A percentile compares a stretch with the other conserved stretches of the same genome.
Evolutionary conservation across 352 stramenopile species (phyloP).

Genomic region (Pythium periplocum): DNA sequence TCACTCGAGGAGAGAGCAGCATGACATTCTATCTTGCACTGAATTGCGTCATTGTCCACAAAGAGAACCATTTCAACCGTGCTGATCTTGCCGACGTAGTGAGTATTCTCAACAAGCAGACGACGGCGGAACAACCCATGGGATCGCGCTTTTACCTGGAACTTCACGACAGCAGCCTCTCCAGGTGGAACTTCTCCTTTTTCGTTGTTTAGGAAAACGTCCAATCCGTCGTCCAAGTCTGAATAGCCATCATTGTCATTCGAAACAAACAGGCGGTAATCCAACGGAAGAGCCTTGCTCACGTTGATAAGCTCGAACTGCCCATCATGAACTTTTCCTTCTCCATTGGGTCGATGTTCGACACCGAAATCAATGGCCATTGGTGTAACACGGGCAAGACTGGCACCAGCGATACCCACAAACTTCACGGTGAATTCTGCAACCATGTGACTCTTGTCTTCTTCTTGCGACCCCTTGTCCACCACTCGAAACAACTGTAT

Average conservation of each 20-base stretch:
- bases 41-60: constrained; percentile 52
- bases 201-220: constrained; percentile 60
- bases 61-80: constrained; percentile 78
- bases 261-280: constrained; percentile 72
- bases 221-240: constrained; percentile 67
- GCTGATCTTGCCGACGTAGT: constrained; percentile 77
- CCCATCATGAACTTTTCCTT: constrained; percentile 51
- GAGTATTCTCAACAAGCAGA: constrained; percentile 79
- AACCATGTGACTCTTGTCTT: constrained; percentile 60
- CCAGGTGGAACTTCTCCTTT: constrained; percentile 68
- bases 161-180: constrained; percentile 48
- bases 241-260: constrained; percentile 62
- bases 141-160: constrained; percentile 58
- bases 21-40: no score
- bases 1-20: no score
- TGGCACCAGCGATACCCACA: constrained; percentile 74
- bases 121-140: constrained; percentile 75
- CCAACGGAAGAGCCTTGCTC: constrained; percentile 70
- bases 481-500: constrained; percentile 62
- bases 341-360: constrained; percentile 50
- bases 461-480: constrained; percentile 23
- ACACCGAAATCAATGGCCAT: constrained; percentile 73
- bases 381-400: constrained; percentile 64
- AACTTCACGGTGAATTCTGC: constrained; percentile 88
- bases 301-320: constrained; percentile 76